Evolutionary conservation across 2,329 filamentous ascomycete species (phyloP).

Genomic region (Neocucurbitaria cava): DNA sequence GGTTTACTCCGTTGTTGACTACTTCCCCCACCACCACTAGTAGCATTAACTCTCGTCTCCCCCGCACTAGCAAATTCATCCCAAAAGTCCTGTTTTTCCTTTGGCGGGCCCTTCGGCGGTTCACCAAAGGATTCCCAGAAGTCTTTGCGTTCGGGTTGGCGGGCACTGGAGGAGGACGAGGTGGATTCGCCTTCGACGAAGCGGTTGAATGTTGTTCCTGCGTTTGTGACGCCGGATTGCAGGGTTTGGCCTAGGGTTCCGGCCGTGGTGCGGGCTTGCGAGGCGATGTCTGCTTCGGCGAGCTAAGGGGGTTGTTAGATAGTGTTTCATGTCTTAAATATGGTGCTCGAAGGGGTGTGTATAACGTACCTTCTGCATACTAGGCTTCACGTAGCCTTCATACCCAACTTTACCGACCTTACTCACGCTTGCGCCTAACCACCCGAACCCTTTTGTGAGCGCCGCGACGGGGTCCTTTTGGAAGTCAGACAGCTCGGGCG

Average conservation of each 20-base stretch:
- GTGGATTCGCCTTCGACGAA: constrained; percentile 79
- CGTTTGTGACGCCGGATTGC: constrained; percentile 71
- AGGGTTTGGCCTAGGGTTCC: constrained; percentile 66
- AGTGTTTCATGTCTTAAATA: neutral
- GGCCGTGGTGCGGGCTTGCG: constrained; percentile 66
- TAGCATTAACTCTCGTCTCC: constrained; percentile 26
- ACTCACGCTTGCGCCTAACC: constrained; percentile 86
- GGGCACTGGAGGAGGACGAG: constrained; percentile 8
- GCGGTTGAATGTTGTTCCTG: constrained; percentile 79
- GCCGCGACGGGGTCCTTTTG: constrained; percentile 90
- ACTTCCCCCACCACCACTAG: too few relatives aligned
- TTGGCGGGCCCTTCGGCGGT: constrained; percentile 59
- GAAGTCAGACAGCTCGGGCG: constrained; percentile 83
- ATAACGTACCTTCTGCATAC: constrained; percentile 78
- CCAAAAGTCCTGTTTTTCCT: constrained; percentile 63
- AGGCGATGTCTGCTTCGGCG: constrained; percentile 67
- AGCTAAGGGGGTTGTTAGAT: constrained; percentile 64
- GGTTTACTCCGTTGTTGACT: constrained; percentile 46
- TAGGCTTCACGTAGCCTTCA: constrained; percentile 89
- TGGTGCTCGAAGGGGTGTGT: neutral
- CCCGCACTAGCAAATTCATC: constrained; percentile 53
- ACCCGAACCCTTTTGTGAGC: constrained; percentile 90
- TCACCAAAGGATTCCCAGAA: constrained; percentile 72
- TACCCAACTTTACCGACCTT: constrained; percentile 93
- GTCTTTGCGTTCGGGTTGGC: constrained; percentile 66